These are phyloP conservation scores for Trametes cingulata DNA, from an alignment of 768 basidiomycete genomes.

Conservation along the genomic window DNA sequence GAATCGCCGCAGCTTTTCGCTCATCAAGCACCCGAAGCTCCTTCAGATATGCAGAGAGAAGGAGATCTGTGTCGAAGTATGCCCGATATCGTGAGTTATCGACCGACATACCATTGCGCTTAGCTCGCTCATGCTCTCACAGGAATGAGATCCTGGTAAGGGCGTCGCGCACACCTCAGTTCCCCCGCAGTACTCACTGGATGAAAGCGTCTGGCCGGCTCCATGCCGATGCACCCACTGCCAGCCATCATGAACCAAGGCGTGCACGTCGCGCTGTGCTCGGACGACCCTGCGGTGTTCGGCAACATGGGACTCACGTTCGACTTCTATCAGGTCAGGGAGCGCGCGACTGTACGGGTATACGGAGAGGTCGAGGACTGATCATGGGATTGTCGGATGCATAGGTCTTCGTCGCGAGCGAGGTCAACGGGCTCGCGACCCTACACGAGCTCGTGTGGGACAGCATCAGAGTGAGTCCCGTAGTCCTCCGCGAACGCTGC, in stretches of 20 bases:
- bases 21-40: constrained; percentile 73
- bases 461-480: constrained; percentile 52
- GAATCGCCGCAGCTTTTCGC: constrained; percentile 55
- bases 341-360: constrained; percentile 32
- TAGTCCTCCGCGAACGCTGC: neutral
- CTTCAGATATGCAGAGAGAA: constrained; percentile 65
- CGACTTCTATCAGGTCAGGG: constrained; percentile 70
- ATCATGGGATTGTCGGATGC: no score
- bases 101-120: constrained; percentile 43
- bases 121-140: constrained; percentile 28
- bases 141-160: constrained; percentile 77
- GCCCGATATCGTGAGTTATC: constrained; percentile 72
- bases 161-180: constrained; percentile 33
- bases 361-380: no score
- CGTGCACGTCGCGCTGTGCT: constrained; percentile 67
- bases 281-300: constrained; percentile 76
- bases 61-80: constrained; percentile 69
- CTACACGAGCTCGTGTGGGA: constrained; percentile 64
- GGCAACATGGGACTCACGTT: constrained; percentile 76
- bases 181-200: neutral
- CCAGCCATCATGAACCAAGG: constrained; percentile 71
- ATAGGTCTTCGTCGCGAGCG: constrained; percentile 21
- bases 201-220: constrained; percentile 65
- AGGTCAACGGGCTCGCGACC: constrained; percentile 50
- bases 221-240: constrained; percentile 79